Evolutionary conservation across 306 rosid genomes (phyloP), one percentile per base, ranked within the genome.

Genomic region (Lotus japonicus): DNA sequence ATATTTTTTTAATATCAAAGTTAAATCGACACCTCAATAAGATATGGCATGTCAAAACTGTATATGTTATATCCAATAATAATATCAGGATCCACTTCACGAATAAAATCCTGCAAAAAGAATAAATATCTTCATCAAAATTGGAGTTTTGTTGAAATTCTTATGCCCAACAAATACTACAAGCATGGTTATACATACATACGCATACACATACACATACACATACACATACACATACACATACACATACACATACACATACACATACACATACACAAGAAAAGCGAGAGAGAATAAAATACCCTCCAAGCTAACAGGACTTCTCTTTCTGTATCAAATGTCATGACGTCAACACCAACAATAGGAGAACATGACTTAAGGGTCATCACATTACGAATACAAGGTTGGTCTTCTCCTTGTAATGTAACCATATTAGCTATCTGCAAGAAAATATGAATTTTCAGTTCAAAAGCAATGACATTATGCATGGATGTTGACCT

Each of bases 241-340:
- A n/a, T n/a, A n/a, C n/a, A n/a, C n/a, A n/a, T n/a, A n/a, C n/a
- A n/a, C n/a, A n/a, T n/a, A n/a, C n/a, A n/a, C n/a, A n/a, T n/a
- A n/a, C n/a, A n/a, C n/a, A n/a, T 48, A 13, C 19, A 39, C 49
- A 58, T 33, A 57, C 51, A 45, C 5, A 45, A 4, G 14, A 2
- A 48, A 14, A 14, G 6, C 0, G 7, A 7, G 1, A 51, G 75
- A n/a, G n/a, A 50, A 31, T 31, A 6, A 36, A 57, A 26, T 94
- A 94, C 98, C 97, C 96, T 88, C 98, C 98, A 94, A 76, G 98
- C 92, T 43, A 94, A 85, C 42, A 94, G 87, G 60, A 94, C 96
- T 69, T 94, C 90, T 78, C 82, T 89, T 74, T 94, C 98, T 39
- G 97, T 85, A 75, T 88, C 79, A 66, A 90, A 90, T 36, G 98